phyloP scores from a whole-genome alignment of 1,284 basidiomycete genomes.

The Sparassis latifolia region DNA sequence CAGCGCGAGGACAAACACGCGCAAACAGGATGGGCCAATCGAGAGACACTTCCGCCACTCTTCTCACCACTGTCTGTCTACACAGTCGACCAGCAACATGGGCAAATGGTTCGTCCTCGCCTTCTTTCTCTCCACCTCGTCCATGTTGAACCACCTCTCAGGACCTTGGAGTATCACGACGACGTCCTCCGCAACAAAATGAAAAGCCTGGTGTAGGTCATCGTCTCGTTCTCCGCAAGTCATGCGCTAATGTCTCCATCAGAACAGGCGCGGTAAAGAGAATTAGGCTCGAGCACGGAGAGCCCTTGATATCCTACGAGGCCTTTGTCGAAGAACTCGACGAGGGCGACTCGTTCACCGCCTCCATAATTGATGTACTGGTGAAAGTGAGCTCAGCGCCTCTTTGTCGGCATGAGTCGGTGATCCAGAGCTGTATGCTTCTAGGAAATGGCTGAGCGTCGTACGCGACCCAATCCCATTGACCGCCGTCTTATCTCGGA shows the following conservation, averaged over 20 bases:
- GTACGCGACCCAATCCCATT: constrained; percentile 37
- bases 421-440: neutral
- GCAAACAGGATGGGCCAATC: no score
- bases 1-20: no score
- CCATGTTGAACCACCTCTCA: constrained; percentile 20
- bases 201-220: constrained; percentile 61
- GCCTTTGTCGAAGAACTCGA: constrained; percentile 66
- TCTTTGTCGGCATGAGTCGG: neutral
- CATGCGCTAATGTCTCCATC: constrained; percentile 5
- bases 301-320: constrained; percentile 59
- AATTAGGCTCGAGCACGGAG: constrained; percentile 49
- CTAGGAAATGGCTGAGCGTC: constrained; percentile 69
- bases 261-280: constrained; percentile 64
- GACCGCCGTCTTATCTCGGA: constrained; percentile 61
- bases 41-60: no score
- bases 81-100: constrained; percentile 10
- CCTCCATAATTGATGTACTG: constrained; percentile 60
- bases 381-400: constrained; percentile 46
- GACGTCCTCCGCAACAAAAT: constrained; percentile 64
- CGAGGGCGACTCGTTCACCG: constrained; percentile 67
- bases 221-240: neutral
- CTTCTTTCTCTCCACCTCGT: neutral
- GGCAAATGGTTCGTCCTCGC: constrained; percentile 23
- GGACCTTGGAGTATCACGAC: constrained; percentile 64
- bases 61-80: no score